Conservation (phyloP, 2,329 filamentous ascomycete species). For the Colletotrichum shisoi region DNA sequence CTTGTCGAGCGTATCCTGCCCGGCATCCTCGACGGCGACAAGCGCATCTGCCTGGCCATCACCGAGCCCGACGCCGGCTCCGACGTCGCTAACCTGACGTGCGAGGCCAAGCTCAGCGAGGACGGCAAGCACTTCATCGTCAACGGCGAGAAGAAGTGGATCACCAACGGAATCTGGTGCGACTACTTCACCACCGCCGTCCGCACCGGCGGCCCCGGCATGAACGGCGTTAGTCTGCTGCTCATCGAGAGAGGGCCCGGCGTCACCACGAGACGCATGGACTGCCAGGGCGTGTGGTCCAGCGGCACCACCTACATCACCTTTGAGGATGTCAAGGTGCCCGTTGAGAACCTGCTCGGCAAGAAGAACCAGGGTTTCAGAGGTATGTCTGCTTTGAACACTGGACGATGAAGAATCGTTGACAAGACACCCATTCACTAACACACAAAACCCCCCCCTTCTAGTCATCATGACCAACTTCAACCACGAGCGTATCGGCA, state of each 20-base stretch:
- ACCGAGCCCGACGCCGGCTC: conserved; percentile 95
- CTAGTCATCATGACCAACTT: conserved; percentile 98
- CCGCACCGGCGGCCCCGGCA: conserved; percentile 84
- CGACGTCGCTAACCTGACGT: conserved; percentile 94
- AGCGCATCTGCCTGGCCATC: conserved; percentile 96
- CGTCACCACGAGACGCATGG: conserved; percentile 93
- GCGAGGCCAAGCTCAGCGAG: conserved; percentile 91
- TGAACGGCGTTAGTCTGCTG: conserved; percentile 90
- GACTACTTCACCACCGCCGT: conserved; percentile 99
- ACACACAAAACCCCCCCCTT: no score
- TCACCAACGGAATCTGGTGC: conserved; percentile 95
- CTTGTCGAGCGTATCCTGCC: conserved; percentile 89
- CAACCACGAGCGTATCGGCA: conserved; percentile 98
- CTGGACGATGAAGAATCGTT: background rate
- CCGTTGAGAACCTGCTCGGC: conserved; percentile 97
- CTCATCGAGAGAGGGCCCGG: conserved; percentile 91
- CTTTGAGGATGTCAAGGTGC: conserved; percentile 98
- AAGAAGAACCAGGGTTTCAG: conserved; percentile 99
- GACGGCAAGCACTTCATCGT: conserved; percentile 99
- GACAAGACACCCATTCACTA: no score
- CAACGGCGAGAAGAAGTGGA: conserved; percentile 99
- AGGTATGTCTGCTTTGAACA: conserved; percentile 53
- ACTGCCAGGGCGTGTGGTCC: conserved; percentile 97
- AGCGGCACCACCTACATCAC: conserved; percentile 96
- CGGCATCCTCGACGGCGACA: conserved; percentile 87